phyloP scores from a whole-genome alignment of 2,329 filamentous ascomycete species.

The Sclerotinia subarctica region DNA sequence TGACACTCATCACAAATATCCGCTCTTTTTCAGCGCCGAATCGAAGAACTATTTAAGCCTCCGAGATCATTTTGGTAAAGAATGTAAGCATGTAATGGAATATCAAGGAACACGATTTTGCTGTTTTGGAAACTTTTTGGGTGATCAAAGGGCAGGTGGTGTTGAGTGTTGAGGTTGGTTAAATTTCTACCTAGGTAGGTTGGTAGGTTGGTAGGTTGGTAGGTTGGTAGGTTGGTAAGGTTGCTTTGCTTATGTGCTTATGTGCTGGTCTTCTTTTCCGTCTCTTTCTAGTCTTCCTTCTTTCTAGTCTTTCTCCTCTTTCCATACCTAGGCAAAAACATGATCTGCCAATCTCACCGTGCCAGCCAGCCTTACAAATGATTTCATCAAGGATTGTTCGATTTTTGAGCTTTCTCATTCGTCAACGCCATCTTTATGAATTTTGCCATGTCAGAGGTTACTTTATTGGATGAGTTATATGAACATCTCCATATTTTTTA shows the following conservation, averaged over 20 bases:
- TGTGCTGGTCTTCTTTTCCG: conserved; percentile 12
- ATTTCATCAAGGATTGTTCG: conserved; percentile 12
- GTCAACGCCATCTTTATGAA: conserved; percentile 2
- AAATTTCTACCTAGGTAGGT: neutral
- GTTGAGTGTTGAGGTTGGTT: neutral
- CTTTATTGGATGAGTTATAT: neutral
- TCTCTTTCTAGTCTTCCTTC: neutral
- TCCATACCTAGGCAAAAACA: neutral
- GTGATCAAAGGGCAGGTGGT: neutral
- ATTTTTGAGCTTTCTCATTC: conserved; percentile 4
- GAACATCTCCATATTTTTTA: neutral
- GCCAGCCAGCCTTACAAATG: conserved; percentile 17
- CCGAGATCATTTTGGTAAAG: conserved; percentile 12
- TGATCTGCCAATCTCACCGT: conserved; percentile 18
- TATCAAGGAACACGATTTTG: neutral
- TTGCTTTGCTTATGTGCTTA: no score
- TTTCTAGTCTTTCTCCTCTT: no score
- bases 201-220: no score
- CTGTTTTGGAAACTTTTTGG: neutral
- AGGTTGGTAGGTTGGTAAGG: no score
- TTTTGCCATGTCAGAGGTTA: conserved; percentile 20
- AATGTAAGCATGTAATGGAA: neutral
- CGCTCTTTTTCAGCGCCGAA: conserved; percentile 10
- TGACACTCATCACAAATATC: conserved; percentile 20
- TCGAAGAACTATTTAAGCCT: conserved; percentile 14